These are phyloP conservation scores for Cladophialophora carrionii DNA, from an alignment of 2,329 filamentous ascomycete genomes.

Conservation along the genomic window DNA sequence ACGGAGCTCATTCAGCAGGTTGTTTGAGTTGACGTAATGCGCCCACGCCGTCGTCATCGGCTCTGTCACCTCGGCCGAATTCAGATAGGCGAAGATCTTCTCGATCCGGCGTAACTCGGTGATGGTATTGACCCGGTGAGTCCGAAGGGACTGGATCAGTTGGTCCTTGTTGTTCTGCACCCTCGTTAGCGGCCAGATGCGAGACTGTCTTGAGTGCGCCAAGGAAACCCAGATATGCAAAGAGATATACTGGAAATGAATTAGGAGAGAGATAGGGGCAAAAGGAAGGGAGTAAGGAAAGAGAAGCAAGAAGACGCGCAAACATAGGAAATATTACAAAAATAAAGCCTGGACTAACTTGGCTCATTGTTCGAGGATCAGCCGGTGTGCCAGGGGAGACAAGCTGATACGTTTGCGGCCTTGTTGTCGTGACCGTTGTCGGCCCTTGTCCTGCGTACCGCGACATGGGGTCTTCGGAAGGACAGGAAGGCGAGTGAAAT, in stretches of 20 bases:
- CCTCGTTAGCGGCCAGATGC: slow-evolving; percentile 15
- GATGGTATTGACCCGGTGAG: slow-evolving; percentile 73
- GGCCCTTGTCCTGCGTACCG: slow-evolving; percentile 21
- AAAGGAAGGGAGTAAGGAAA: slow-evolving; percentile 23
- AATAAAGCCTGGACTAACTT: slow-evolving; percentile 40
- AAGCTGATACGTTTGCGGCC: slow-evolving; percentile 36
- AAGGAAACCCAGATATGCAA: slow-evolving; percentile 20
- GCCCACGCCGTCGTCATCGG: slow-evolving; percentile 73
- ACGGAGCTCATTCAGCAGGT: slow-evolving; percentile 70
- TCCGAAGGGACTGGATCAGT: slow-evolving; percentile 65
- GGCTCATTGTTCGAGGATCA: slow-evolving; percentile 38
- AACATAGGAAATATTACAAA: slow-evolving; percentile 40
- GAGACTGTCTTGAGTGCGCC: slow-evolving; percentile 20
- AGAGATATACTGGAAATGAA: slow-evolving; percentile 23
- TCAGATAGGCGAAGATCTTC: slow-evolving; percentile 62
- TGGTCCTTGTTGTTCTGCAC: slow-evolving; percentile 54
- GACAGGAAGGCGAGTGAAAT: slow-evolving; percentile 15
- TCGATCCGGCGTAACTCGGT: slow-evolving; percentile 74
- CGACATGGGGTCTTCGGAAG: slow-evolving; percentile 25
- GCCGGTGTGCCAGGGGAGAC: slow-evolving; percentile 37
- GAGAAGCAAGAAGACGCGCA: slow-evolving; percentile 20
- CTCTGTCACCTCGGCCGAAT: slow-evolving; percentile 62
- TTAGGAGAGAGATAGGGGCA: slow-evolving; percentile 19
- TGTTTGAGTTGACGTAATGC: slow-evolving; percentile 71
- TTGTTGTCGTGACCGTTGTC: slow-evolving; percentile 17